These are phyloP conservation scores for Colletotrichum sidae DNA, from an alignment of 2,329 filamentous ascomycete species.

Conservation along the genomic window DNA sequence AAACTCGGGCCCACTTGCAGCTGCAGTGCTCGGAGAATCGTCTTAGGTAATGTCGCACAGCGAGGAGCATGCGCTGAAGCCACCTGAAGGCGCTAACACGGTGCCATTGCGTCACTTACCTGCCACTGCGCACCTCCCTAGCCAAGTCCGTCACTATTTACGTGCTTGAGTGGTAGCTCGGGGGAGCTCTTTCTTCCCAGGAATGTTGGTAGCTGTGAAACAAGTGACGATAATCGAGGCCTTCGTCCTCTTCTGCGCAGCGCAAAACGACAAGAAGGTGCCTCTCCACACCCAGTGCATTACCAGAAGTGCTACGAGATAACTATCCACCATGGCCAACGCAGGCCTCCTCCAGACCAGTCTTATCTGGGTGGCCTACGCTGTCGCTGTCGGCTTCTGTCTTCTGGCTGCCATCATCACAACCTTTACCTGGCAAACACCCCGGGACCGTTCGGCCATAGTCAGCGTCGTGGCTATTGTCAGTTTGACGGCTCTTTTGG, in stretches of 20 bases:
- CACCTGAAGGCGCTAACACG: conserved; percentile 9
- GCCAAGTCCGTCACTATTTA: conserved; percentile 23
- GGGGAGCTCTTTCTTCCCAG: conserved; percentile 20
- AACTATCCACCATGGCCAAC: conserved; percentile 48
- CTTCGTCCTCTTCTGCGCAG: conserved; percentile 5
- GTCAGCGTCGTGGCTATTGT: conserved; percentile 89
- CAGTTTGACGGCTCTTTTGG: conserved; percentile 87
- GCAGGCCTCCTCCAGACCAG: conserved; percentile 82
- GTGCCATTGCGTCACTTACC: conserved; percentile 22
- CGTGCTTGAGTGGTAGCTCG: conserved; percentile 6
- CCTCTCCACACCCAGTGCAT: neutral
- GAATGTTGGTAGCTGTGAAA: conserved; percentile 20
- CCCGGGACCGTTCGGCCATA: conserved; percentile 83
- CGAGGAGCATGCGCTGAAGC: neutral
- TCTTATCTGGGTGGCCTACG: conserved; percentile 96
- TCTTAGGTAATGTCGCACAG: too few relatives aligned
- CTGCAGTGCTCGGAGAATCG: too few relatives aligned
- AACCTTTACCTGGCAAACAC: conserved; percentile 91
- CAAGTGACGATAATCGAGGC: conserved; percentile 24
- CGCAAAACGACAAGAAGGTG: conserved; percentile 21
- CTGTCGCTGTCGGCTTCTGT: conserved; percentile 81
- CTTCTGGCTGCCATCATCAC: conserved; percentile 84
- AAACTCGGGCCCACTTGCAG: too few relatives aligned
- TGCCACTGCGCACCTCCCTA: neutral
- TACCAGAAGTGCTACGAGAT: neutral